These are phyloP conservation scores for Colletotrichum ledebouriae DNA, from an alignment of 2,329 filamentous ascomycete species.

Conservation along the genomic window DNA sequence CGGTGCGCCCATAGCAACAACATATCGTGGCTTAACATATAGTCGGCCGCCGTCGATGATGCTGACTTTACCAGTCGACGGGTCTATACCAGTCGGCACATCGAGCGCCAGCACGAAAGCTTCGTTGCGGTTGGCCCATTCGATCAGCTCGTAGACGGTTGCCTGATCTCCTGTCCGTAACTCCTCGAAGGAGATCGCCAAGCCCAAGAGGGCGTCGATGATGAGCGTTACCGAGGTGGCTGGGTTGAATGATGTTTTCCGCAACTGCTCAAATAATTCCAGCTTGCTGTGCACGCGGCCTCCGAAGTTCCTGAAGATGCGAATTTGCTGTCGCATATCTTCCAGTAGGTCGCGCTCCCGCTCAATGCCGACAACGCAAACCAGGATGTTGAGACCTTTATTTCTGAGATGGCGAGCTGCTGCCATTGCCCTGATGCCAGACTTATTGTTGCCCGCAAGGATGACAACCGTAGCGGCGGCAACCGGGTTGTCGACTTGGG, in stretches of 20 bases:
- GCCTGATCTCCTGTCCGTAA: constrained; percentile 85
- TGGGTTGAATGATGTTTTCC: constrained; percentile 55
- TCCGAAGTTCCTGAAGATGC: constrained; percentile 86
- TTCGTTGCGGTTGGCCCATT: constrained; percentile 92
- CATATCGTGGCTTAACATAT: constrained; percentile 84
- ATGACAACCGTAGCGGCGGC: constrained; percentile 70
- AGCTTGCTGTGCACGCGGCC: constrained; percentile 76
- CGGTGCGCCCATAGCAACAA: constrained; percentile 88
- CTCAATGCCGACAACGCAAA: constrained; percentile 88
- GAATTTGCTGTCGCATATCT: constrained; percentile 83
- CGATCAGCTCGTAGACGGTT: constrained; percentile 88
- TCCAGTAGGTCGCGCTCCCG: constrained; percentile 85
- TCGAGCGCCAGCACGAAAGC: constrained; percentile 89
- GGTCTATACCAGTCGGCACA: constrained; percentile 89
- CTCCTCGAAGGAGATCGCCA: constrained; percentile 90
- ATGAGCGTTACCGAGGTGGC: constrained; percentile 78
- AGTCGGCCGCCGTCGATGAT: constrained; percentile 81
- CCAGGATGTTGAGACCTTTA: constrained; percentile 82
- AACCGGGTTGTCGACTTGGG: constrained; percentile 46
- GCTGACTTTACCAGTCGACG: constrained; percentile 76
- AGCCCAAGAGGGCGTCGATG: constrained; percentile 88
- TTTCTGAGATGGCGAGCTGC: constrained; percentile 89
- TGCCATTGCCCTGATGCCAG: constrained; percentile 85
- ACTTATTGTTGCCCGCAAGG: constrained; percentile 95
- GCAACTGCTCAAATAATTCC: constrained; percentile 72